These are phyloP conservation scores for Megacollybia marginata DNA, from an alignment of 768 basidiomycete genomes.

Conservation along the genomic window DNA sequence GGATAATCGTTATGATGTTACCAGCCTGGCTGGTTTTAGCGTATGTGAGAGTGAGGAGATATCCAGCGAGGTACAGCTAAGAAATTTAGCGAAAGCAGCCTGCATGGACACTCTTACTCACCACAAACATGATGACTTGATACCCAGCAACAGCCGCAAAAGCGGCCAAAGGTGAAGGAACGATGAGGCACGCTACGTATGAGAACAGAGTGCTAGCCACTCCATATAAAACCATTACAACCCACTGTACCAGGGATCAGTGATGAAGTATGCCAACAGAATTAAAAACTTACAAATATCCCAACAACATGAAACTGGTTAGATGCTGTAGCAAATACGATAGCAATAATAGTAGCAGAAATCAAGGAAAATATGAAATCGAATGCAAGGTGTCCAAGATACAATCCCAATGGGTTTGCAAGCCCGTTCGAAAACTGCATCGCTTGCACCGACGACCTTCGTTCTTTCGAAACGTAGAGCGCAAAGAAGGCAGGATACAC, in stretches of 20 bases:
- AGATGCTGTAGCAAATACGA: conserved; percentile 49
- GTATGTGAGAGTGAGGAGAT: conserved; percentile 69
- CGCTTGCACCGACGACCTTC: conserved; percentile 65
- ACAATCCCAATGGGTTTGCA: conserved; percentile 59
- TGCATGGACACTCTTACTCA: conserved; percentile 25
- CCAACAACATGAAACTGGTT: conserved; percentile 67
- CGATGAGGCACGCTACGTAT: conserved; percentile 55
- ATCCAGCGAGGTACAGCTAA: conserved; percentile 58
- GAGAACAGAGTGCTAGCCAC: conserved; percentile 62
- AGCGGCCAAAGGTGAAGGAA: conserved; percentile 60
- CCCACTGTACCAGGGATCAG: conserved; percentile 40
- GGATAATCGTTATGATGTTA: conserved; percentile 52
- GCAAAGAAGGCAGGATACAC: conserved; percentile 80
- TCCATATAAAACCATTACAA: conserved; percentile 64
- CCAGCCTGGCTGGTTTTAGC: conserved; percentile 51
- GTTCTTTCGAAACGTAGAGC: conserved; percentile 69
- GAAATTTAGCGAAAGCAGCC: neutral
- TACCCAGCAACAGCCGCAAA: conserved; percentile 70
- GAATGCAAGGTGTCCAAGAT: conserved; percentile 75
- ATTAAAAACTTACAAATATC: conserved; percentile 37
- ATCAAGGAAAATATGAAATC: conserved; percentile 55
- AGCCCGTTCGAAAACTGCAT: conserved; percentile 80
- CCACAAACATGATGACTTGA: conserved; percentile 65
- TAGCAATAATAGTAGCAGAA: conserved; percentile 55
- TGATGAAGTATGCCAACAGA: neutral